Base-by-base conservation (phyloP, 805 yeast genomes). In the Lipomyces spencermartinsiae region DNA sequence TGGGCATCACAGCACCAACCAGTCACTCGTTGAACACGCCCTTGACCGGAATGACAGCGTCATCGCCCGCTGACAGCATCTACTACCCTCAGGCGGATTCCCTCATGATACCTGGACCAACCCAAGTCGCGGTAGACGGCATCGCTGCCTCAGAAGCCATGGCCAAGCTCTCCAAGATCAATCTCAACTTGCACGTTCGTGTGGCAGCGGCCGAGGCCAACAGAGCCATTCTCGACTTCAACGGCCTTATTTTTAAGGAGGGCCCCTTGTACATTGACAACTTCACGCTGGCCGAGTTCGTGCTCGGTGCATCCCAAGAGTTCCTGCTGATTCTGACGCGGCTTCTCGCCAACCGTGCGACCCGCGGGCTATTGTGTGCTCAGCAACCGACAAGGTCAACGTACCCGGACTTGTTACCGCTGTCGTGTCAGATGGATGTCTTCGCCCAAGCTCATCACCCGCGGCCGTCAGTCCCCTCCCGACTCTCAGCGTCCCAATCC, bases 181-280 rank as follows among this genome's bases (percentile, higher is more conserved):
- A 49, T 9, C 55, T 49, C 55, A 9, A 49, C 55, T 49, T 49
- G 31, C 55, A 49, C 55, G 10, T 49, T 14, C 55, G 55, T 22
- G 22, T 49, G 4, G 29, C 55, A 10, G 55, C 55, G 4, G 31
- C 55, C 55, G 55, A 49, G 31, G 10, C 10, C 10, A 49, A 49
- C 55, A 49, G 22, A 25, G 31, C 55, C 8, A 49, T 14, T 25
- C 55, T 49, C 7, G 55, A 49, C 55, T 49, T 49, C 31, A 49
- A 49, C 31, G 10, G 55, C 55, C 7, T 49, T 4, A 49, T 49
- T 9, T 49, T 4, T 19, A 3, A 25, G 10, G n/a, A 49, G 10
- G 10, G 55, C 55, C n/a, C 55, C 10, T 49, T 49, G 55, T 49
- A 22, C 31, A 49, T 49, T 25, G 55, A 49, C 55, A 49, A 49